phyloP scores from a whole-genome alignment of 1,284 basidiomycete genomes.

The Austroboletus niveus region DNA sequence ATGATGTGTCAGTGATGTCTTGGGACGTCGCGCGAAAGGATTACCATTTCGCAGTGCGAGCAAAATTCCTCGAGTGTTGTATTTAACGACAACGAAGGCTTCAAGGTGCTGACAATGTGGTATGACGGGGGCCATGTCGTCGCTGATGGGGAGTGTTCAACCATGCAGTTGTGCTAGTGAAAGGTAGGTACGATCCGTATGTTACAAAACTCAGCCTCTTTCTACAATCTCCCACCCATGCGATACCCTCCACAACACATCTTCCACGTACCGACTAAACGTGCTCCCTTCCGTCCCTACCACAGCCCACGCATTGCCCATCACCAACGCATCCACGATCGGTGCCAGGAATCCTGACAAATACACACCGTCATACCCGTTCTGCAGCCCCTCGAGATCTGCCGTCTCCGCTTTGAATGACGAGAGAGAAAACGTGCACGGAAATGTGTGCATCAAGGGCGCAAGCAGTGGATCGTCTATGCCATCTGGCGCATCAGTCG shows the following conservation, averaged over 20 bases:
- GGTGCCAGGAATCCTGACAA: slow-evolving; percentile 51
- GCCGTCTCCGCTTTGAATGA: slow-evolving; percentile 48
- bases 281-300: slow-evolving; percentile 71
- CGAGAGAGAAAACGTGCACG: slow-evolving; percentile 63
- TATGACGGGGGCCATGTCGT: slow-evolving; percentile 14
- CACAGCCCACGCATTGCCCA: slow-evolving; percentile 53
- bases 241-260: slow-evolving; percentile 63
- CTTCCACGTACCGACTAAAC: slow-evolving; percentile 66
- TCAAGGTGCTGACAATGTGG: slow-evolving; percentile 3
- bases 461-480: slow-evolving; percentile 44
- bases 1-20: neutral
- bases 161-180: too few species aligned
- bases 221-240: slow-evolving; percentile 53
- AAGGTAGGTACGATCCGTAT: too few species aligned
- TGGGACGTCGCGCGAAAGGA: neutral
- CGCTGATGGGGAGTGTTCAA: too few species aligned
- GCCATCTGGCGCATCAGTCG: slow-evolving; percentile 61
- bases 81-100: slow-evolving; percentile 5
- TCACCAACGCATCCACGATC: slow-evolving; percentile 69
- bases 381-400: slow-evolving; percentile 43
- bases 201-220: slow-evolving; percentile 35
- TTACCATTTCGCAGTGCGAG: slow-evolving; percentile 51
- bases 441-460: slow-evolving; percentile 58
- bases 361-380: slow-evolving; percentile 51
- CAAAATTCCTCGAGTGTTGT: slow-evolving; percentile 40